phyloP scores from a whole-genome alignment of 2,329 filamentous ascomycete species.

The Ascocoryne sarcoides region DNA sequence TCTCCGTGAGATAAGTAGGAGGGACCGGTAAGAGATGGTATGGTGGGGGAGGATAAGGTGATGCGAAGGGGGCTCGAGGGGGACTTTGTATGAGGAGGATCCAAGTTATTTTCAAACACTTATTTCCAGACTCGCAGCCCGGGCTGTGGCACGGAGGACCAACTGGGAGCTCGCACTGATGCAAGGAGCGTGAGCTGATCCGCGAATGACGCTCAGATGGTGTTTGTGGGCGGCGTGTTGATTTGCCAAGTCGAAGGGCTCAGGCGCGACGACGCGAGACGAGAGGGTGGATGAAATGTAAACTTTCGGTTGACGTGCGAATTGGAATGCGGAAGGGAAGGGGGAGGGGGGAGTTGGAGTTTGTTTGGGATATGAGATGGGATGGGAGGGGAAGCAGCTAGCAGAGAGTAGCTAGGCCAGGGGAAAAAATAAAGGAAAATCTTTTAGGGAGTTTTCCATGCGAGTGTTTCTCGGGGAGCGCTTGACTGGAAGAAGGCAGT shows the following conservation, averaged over 20 bases:
- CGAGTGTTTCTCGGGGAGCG: too few relatives aligned
- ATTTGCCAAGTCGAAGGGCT: constrained; percentile 6
- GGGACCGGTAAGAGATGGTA: neutral
- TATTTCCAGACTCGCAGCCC: constrained; percentile 10
- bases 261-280: constrained; percentile 1
- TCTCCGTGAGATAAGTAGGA: too few relatives aligned
- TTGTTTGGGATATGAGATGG: neutral
- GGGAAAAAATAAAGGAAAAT: too few relatives aligned
- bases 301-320: constrained; percentile 1
- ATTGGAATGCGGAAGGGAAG: neutral
- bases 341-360: neutral
- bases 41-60: neutral
- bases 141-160: constrained; percentile 9
- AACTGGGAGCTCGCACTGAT: constrained; percentile 6
- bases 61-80: constrained; percentile 3
- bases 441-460: too few relatives aligned
- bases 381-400: neutral
- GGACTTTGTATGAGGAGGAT: constrained; percentile 13
- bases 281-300: neutral
- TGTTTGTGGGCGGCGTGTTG: constrained; percentile 3
- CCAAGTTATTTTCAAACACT: constrained; percentile 13
- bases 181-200: constrained; percentile 17
- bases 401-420: too few relatives aligned
- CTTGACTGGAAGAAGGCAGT: too few relatives aligned
- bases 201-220: constrained; percentile 6